phyloP scores from a whole-genome alignment of 2,329 filamentous ascomycete genomes.

The Sarocladium strictum region DNA sequence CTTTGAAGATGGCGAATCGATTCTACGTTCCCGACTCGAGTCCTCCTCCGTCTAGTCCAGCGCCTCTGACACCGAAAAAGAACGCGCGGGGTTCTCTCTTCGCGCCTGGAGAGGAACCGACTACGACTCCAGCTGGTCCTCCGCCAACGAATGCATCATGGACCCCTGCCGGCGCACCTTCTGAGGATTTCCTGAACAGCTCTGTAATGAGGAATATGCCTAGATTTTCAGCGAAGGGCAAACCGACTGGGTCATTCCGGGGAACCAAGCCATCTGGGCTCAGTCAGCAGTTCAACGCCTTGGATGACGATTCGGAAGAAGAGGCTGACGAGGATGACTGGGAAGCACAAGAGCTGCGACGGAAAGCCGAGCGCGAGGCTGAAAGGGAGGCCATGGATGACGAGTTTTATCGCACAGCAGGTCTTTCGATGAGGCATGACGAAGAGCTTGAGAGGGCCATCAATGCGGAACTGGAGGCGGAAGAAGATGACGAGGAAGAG shows the following conservation, averaged over 20 bases:
- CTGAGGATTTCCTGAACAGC: slow-evolving; percentile 48
- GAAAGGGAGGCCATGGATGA: neutral
- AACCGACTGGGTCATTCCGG: neutral
- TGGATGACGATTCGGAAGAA: slow-evolving; percentile 27
- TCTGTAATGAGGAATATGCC: slow-evolving; percentile 41
- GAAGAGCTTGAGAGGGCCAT: slow-evolving; percentile 24
- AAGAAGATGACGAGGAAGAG: slow-evolving; percentile 21
- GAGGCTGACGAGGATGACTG: slow-evolving; percentile 25
- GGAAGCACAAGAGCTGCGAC: slow-evolving; percentile 1
- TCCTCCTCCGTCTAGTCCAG: slow-evolving; percentile 31
- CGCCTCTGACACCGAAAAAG: slow-evolving; percentile 40
- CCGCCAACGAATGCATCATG: slow-evolving; percentile 49
- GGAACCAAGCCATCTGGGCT: slow-evolving; percentile 43
- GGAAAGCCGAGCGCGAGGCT: neutral
- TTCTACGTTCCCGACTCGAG: slow-evolving; percentile 39
- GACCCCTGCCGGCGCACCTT: slow-evolving; percentile 50
- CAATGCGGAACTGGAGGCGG: slow-evolving; percentile 30
- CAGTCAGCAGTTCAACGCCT: slow-evolving; percentile 35
- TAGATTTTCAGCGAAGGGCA: slow-evolving; percentile 2
- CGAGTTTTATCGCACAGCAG: slow-evolving; percentile 27
- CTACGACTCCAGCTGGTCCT: slow-evolving; percentile 47
- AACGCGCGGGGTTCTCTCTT: slow-evolving; percentile 21
- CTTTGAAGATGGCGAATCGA: slow-evolving; percentile 31
- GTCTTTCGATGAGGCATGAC: slow-evolving; percentile 29
- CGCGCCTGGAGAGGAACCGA: slow-evolving; percentile 37